Evolutionary conservation across 1,139 yeast genomes (phyloP), one percentile per base, ranked within the genome.

Genomic region (Candida labiduridarum): DNA sequence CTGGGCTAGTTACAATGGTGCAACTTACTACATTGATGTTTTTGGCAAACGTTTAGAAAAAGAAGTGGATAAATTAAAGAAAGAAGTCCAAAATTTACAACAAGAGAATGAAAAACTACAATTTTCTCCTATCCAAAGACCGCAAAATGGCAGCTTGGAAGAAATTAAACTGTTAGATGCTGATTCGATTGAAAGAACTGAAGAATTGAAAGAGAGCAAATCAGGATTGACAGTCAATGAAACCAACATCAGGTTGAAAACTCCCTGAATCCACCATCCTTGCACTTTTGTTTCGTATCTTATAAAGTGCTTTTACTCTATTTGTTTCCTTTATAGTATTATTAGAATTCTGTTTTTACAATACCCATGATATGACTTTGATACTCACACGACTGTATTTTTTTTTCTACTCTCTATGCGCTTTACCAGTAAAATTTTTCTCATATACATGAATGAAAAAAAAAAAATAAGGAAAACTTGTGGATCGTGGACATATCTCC

Each of bases 1-100:
- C 35, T 80, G 84, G 70, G 96, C 98, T 2, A 78, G 91, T 46
- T 89, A 87, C 66, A 92, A 94, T 59, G 99, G 99, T 33, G 98
- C 98, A 1, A 89, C 96, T 0, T 94, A 89, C 64, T 94, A 94
- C 64, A 79, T 94, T 52, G 98, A 94, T 63, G 87, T 87, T 41
- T 94, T 92, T 69, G 97, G 96, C 52, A 88, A 86, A 63, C 78
- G 90, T 61, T 85, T 88, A 68, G 96, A 85, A 62, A 89, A 87
- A 61, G 97, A 94, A 65, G 89, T 92, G 39, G 71, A 75, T 31
- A 80, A 81, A 62, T 74, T 94, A 60, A 88, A 85, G 64, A 68
- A 68, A 22, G 97, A 92, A 63, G 82, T 94, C 27, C 78, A 74
- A 12, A 78, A 75, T 29, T 67, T 85, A 54, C 87, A 83, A 61